phyloP scores from a whole-genome alignment of 169 alveolate species.

The Plasmodium sp. region DNA sequence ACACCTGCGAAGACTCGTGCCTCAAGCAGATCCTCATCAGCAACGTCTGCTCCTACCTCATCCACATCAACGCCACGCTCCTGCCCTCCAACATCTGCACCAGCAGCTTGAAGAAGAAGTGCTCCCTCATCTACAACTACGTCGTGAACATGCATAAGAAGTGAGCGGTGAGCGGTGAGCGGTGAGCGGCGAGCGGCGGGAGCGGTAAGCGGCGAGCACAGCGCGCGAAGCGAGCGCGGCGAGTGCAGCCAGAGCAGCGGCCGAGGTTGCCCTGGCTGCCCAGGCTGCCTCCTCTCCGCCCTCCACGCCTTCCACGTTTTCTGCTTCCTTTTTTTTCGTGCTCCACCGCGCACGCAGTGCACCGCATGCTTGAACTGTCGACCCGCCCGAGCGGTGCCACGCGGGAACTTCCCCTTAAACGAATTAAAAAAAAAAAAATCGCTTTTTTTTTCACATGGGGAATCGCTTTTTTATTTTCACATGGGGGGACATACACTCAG shows the following conservation, averaged over 20 bases:
- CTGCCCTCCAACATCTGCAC: conserved; percentile 57
- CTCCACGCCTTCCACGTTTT: no score
- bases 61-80: conserved; percentile 57
- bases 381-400: not conserved
- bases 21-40: conserved; percentile 54
- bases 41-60: conserved; percentile 50
- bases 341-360: not conserved
- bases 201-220: no score
- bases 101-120: conserved; percentile 31
- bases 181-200: no score
- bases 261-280: no score
- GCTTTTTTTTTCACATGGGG: no score
- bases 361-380: no score
- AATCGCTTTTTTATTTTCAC: not conserved
- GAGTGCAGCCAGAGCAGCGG: no score
- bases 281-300: no score
- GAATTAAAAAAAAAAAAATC: not conserved
- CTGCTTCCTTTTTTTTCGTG: no score
- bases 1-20: conserved; percentile 24
- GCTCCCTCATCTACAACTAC: conserved; percentile 51
- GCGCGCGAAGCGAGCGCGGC: no score
- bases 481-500: not conserved
- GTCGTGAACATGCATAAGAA: conserved; percentile 46
- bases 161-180: conserved; percentile 1
- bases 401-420: not conserved